A percentile compares a stretch with the other conserved stretches of the same genome.
Conservation (phyloP, 352 stramenopile genomes). For the Thraustochytrium striatum region DNA sequence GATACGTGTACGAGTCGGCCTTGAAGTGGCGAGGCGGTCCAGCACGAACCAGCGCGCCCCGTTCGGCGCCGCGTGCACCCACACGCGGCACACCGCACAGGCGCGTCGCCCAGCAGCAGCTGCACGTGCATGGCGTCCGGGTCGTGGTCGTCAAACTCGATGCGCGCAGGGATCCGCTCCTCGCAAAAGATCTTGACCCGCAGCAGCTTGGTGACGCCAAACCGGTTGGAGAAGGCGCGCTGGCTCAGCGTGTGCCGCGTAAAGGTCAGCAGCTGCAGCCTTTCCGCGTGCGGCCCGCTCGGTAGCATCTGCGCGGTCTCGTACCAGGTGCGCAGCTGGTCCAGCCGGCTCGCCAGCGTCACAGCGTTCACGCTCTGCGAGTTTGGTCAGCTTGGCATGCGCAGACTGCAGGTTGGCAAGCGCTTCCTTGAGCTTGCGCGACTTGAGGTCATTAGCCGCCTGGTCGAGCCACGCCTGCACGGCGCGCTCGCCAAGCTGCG, state of each 20-base stretch:
- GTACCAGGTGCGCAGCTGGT: neutral
- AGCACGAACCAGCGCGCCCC: too few species aligned
- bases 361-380: neutral
- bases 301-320: neutral
- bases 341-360: neutral
- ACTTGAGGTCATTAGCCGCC: too few species aligned
- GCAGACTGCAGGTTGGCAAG: too few species aligned
- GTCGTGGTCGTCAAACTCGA: neutral
- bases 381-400: neutral
- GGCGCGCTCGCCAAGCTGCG: neutral
- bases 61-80: too few species aligned
- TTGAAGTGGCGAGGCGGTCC: too few species aligned
- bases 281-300: neutral
- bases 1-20: too few species aligned
- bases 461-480: too few species aligned
- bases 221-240: neutral
- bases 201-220: neutral
- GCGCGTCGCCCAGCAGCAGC: too few species aligned
- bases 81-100: too few species aligned
- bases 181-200: neutral
- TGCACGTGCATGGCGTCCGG: too few species aligned
- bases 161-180: neutral
- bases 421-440: too few species aligned
- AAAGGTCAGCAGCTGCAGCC: neutral
- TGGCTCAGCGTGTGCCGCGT: neutral